Evolutionary conservation across 2,329 filamentous ascomycete genomes (phyloP).

Genomic region (Claviceps purpurea): DNA sequence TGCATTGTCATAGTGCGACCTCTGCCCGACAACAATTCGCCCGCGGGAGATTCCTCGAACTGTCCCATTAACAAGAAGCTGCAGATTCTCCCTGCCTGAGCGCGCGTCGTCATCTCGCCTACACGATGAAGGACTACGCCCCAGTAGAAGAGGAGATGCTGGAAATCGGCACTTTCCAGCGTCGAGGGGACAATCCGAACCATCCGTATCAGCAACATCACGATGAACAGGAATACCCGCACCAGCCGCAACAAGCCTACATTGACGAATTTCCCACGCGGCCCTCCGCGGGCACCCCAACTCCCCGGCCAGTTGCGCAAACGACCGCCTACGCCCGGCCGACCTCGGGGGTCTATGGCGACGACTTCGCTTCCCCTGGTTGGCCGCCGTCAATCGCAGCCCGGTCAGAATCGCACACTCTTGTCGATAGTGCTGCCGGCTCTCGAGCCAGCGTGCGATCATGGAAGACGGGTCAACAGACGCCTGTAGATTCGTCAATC

Average conservation of each 20-base stretch:
- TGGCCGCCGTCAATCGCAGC: conserved; percentile 10
- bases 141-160: conserved; percentile 22
- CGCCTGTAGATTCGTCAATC: conserved; percentile 6
- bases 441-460: conserved; percentile 13
- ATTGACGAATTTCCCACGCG: conserved; percentile 5
- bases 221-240: conserved; percentile 14
- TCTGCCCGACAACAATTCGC: too few relatives aligned
- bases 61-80: too few relatives aligned
- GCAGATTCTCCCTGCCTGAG: neutral
- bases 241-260: conserved; percentile 15
- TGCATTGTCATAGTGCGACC: neutral
- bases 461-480: conserved; percentile 10
- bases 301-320: neutral
- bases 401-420: conserved; percentile 17
- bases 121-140: conserved; percentile 17
- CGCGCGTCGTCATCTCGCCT: neutral
- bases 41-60: neutral
- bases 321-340: conserved; percentile 3
- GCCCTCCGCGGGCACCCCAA: conserved; percentile 1
- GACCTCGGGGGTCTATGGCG: conserved; percentile 1
- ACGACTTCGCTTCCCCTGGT: conserved; percentile 6
- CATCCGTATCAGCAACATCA: conserved; percentile 2
- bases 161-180: conserved; percentile 18
- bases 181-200: conserved; percentile 6
- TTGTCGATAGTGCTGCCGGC: conserved; percentile 15